Base-by-base conservation (phyloP, 495 filamentous ascomycete genomes). In the Friedmanniomyces simplex region DNA sequence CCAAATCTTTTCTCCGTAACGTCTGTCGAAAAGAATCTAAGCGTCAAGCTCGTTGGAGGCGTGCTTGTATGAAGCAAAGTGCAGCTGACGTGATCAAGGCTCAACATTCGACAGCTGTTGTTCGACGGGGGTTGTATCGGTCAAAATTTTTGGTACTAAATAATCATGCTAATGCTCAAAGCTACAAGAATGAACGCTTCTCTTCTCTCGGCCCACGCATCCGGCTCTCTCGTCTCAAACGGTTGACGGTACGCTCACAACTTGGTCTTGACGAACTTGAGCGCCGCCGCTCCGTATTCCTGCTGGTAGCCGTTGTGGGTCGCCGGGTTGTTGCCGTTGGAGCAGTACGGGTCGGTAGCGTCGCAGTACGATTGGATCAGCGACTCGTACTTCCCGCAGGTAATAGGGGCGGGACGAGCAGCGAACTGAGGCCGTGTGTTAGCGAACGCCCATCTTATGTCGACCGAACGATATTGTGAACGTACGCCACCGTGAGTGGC, bases 241-340 rank as follows among this genome's bases (percentile, higher is more conserved):
- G 10, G 10, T 32, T 10, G 28, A 3, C 28, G 10, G 3, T 32
- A 4, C 28, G 28, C 28, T 32, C 28, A 32, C 6, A 63, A 32
- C 52, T 63, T 63, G 51, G 49, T 58, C 47, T 63, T 63, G 21
- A 63, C 60, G 34, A 63, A 63, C 5, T 36, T 26, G 16, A 63
- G 41, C 0, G 91, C 52, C 91, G 88, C 56, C 5, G 32, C 18
- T 22, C 60, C 60, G 36, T 62, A 63, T 41, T 63, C 60, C 21
- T 39, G 26, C 24, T 48, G 55, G 46, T 63, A 63, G 12, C 57
- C 57, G 24, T 63, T 36, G 39, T 63, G 61, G 28, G 52, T 56
- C 8, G 51, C 52, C 6, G 61, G 42, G 54, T 63, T 47, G 32
- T 49, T 60, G 39, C 61, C 61, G 47, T 57, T 60, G 20, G 30